A percentile compares a stretch with the other conserved stretches of the same genome.
phyloP scores from a whole-genome alignment of 2,329 filamentous ascomycete genomes.

The Cercospora zeae-maydis region DNA sequence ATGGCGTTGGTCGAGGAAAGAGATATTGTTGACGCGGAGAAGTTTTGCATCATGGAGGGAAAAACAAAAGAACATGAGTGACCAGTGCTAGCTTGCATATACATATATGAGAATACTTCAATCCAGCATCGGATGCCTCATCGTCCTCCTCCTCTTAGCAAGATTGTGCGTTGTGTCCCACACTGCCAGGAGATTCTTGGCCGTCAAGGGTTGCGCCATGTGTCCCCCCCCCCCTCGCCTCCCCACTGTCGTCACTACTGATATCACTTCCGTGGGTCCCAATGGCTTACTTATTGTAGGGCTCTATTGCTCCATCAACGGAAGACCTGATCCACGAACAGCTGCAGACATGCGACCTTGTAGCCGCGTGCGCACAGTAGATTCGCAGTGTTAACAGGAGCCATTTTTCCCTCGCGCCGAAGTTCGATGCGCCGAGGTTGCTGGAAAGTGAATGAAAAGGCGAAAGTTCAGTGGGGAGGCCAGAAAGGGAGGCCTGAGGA shows the following conservation, averaged over 20 bases:
- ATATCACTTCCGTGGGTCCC: too few relatives aligned
- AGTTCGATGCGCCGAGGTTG: not conserved
- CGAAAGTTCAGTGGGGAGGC: slow-evolving; percentile 5
- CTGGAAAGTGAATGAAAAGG: not conserved
- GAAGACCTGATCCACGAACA: too few relatives aligned
- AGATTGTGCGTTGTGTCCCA: not conserved
- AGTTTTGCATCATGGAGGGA: not conserved
- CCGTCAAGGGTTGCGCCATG: not conserved
- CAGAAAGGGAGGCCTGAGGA: slow-evolving; percentile 1
- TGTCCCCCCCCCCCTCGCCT: too few relatives aligned
- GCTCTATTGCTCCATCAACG: too few relatives aligned
- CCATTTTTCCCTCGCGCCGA: not conserved
- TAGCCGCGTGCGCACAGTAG: too few relatives aligned
- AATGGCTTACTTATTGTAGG: too few relatives aligned
- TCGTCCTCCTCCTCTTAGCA: not conserved
- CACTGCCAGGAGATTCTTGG: not conserved
- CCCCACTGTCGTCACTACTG: too few relatives aligned
- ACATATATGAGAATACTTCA: too few relatives aligned
- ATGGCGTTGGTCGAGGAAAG: slow-evolving; percentile 1
- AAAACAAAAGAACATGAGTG: not conserved
- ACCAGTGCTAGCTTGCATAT: not conserved
- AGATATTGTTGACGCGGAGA: slow-evolving; percentile 7
- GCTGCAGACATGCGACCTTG: too few relatives aligned
- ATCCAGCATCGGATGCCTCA: too few relatives aligned
- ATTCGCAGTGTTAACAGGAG: too few relatives aligned